Base-by-base conservation (phyloP, 495 filamentous ascomycete species). In the Podospora pseudopauciseta region DNA sequence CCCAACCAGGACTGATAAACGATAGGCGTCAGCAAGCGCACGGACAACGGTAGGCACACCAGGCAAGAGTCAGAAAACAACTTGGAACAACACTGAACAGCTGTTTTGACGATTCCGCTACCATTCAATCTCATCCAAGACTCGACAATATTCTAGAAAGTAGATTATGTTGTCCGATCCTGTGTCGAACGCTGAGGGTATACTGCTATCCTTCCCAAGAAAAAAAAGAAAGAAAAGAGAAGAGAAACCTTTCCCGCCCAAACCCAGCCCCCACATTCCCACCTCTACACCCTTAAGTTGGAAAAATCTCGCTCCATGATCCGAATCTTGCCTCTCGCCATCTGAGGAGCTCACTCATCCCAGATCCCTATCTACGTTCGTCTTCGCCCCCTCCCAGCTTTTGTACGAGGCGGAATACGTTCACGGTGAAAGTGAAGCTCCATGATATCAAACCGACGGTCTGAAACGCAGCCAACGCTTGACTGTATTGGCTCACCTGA, bases 341-440 rank as follows among this genome's bases (percentile, higher is more conserved):
- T 11, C 39, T 2, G 39, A 49, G 15, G 7, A 3, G 39, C 39
- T 55, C 28, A 0, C 34, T 34, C 57, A 20, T 9, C 9, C n/a
- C 16, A 49, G 16, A 27, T 16, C 18, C 27, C 63, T 20, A 65
- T 32, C 39, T 54, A 27, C 68, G 57, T 44, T 65, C 69, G 34
- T 85, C 83, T 60, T 86, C 85, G 65, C 83, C 79, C 27, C 84
- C 82, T 70, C 84, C 84, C 27, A 93, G 86, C 73, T 90, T 87
- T 70, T 92, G 88, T 49, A 93, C 90, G 69, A 93, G 82, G 87
- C 93, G 88, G 70, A 97, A 90, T 39, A 96, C 90, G 79, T 91
- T 96, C 39, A 97, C 88, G 39, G 88, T 84, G 79, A 99, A 97
- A 11, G 93, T 97, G 73, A 89, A 83, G 65, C 94, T 86, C 95